Evolutionary conservation across 371 early-diverging fungal genomes (phyloP).

Genomic region (Mucor circinelloides): DNA sequence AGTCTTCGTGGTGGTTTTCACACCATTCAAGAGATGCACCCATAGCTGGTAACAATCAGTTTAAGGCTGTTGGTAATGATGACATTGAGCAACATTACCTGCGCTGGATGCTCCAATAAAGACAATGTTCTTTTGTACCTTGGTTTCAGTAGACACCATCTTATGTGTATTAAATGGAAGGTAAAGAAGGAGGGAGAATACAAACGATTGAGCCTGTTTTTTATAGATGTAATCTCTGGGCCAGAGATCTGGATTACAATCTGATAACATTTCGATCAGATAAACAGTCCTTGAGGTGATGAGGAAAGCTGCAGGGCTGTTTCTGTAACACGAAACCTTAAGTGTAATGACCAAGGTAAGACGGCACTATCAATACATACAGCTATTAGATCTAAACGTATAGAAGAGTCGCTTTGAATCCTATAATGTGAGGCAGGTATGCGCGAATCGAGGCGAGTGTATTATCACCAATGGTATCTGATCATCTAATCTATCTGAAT

Average conservation of each 20-base stretch:
- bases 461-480: not conserved
- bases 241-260: not conserved
- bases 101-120: constrained; percentile 57
- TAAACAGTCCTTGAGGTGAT: not conserved
- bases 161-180: not conserved
- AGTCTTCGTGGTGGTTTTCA: constrained; percentile 37
- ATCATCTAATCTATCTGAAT: not conserved
- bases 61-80: not conserved
- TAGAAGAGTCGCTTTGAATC: too few relatives aligned
- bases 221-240: too few relatives aligned
- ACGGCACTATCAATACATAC: not conserved
- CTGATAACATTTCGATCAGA: constrained; percentile 1
- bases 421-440: too few relatives aligned
- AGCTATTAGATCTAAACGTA: too few relatives aligned
- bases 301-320: not conserved
- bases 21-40: constrained; percentile 38
- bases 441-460: not conserved
- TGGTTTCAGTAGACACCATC: constrained; percentile 8
- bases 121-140: constrained; percentile 51
- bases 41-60: constrained; percentile 26
- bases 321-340: not conserved
- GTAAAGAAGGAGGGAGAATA: not conserved
- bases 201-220: not conserved
- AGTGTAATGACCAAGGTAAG: not conserved
- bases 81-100: constrained; percentile 23